These are phyloP conservation scores for Coniosporium apollinis DNA, from an alignment of 495 filamentous ascomycete species.

Conservation along the genomic window DNA sequence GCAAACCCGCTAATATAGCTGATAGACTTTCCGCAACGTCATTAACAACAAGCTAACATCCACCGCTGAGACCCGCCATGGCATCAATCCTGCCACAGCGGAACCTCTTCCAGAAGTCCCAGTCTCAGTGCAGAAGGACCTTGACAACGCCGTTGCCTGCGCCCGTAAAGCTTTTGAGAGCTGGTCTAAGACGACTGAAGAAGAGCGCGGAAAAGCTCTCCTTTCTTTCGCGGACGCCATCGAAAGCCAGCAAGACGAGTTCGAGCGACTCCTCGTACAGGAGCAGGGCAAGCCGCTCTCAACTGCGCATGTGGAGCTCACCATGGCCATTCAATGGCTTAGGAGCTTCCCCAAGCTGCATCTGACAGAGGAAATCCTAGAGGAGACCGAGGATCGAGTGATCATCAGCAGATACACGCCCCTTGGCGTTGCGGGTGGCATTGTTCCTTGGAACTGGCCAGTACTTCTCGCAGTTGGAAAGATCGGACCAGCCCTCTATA, in stretches of 20 bases:
- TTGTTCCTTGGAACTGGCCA: slow-evolving; percentile 32
- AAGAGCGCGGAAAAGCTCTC: slow-evolving; percentile 3
- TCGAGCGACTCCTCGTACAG: slow-evolving; percentile 2
- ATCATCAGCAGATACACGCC: slow-evolving; percentile 31
- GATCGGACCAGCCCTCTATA: slow-evolving; percentile 32
- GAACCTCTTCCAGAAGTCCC: slow-evolving; percentile 8
- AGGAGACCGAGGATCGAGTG: background rate
- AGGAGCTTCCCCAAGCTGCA: slow-evolving; percentile 5
- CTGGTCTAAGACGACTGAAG: slow-evolving; percentile 3
- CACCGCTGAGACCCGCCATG: slow-evolving; percentile 4
- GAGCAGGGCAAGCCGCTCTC: slow-evolving; percentile 8
- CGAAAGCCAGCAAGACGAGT: slow-evolving; percentile 1
- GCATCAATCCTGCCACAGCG: slow-evolving; percentile 6
- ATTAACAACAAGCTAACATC: slow-evolving; percentile 7
- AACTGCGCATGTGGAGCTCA: slow-evolving; percentile 3
- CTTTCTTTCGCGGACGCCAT: slow-evolving; percentile 6
- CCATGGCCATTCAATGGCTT: slow-evolving; percentile 6
- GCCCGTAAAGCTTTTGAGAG: slow-evolving; percentile 3
- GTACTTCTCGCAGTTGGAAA: slow-evolving; percentile 1
- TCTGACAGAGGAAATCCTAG: slow-evolving; percentile 5
- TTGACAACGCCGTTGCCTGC: slow-evolving; percentile 4
- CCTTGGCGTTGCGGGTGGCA: slow-evolving; percentile 33
- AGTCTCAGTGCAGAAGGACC: slow-evolving; percentile 5
- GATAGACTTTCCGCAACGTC: slow-evolving; percentile 8
- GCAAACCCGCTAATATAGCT: background rate